Conservation (phyloP, 2,329 filamentous ascomycete species). For the Dactylellina haptotyla region DNA sequence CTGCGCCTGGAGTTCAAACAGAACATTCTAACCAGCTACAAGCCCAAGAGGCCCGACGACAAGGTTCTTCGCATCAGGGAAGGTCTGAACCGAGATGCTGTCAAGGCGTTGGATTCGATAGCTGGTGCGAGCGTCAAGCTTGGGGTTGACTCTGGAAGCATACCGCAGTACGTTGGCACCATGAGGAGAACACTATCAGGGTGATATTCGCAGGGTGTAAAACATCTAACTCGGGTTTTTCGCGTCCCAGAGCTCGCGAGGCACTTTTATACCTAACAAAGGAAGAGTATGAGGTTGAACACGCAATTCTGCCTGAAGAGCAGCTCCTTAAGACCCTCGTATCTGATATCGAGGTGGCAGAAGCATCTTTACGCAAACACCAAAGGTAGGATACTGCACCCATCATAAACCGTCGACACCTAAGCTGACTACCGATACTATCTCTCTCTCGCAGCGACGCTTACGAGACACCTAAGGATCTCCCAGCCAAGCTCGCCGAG, state of each 20-base stretch:
- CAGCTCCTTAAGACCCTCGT: constrained; percentile 69
- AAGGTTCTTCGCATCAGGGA: constrained; percentile 38
- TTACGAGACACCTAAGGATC: constrained; percentile 63
- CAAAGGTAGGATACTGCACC: constrained; percentile 48
- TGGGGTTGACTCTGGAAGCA: constrained; percentile 34
- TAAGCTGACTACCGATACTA: not conserved
- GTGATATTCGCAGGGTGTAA: not conserved
- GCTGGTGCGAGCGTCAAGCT: constrained; percentile 37
- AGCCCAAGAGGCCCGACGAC: constrained; percentile 42
- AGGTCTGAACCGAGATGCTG: constrained; percentile 43
- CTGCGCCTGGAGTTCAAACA: constrained; percentile 70
- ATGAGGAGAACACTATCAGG: not conserved
- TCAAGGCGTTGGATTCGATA: constrained; percentile 36
- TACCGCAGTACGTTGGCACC: constrained; percentile 23
- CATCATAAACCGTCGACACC: not conserved
- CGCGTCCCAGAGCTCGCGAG: constrained; percentile 16
- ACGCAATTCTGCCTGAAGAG: constrained; percentile 69
- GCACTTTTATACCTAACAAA: constrained; percentile 68
- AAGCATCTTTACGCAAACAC: constrained; percentile 28
- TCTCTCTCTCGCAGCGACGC: constrained; percentile 9
- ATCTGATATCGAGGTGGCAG: constrained; percentile 63
- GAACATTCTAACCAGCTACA: constrained; percentile 68
- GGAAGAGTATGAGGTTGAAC: constrained; percentile 66
- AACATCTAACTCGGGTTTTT: not conserved
- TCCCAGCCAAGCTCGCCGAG: constrained; percentile 77